Evolutionary conservation across 345 rosid genomes (phyloP).

Genomic region (Corchorus capsularis): DNA sequence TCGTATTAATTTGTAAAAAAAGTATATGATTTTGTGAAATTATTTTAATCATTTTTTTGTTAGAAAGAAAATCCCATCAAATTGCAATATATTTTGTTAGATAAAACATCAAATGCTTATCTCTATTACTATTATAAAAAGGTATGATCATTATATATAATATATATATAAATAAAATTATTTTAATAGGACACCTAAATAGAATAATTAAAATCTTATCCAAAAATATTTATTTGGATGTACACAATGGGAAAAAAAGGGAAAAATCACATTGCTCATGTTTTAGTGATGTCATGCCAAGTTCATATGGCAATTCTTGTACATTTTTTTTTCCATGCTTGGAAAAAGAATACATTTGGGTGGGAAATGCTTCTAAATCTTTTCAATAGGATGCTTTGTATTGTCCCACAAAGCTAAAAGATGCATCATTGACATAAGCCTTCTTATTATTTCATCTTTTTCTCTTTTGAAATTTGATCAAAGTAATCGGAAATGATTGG

Average conservation of each 20-base stretch:
- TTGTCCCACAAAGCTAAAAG: constrained; percentile 9
- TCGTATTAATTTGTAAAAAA: no score
- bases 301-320: neutral
- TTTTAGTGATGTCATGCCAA: neutral
- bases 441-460: neutral
- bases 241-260: neutral
- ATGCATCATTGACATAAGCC: neutral
- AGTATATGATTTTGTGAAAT: no score
- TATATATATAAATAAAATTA: no score
- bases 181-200: no score
- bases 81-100: neutral
- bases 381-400: constrained; percentile 2
- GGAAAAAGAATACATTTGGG: neutral
- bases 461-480: neutral
- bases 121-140: neutral
- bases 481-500: neutral
- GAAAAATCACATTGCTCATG: neutral
- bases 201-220: no score
- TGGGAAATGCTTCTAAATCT: neutral
- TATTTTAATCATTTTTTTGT: neutral
- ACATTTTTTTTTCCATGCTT: neutral
- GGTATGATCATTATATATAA: no score
- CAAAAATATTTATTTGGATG: no score
- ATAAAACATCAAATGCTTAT: neutral
- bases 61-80: neutral